phyloP scores from a whole-genome alignment of 2,329 filamentous ascomycete species.

The Paecilomyces sp. region DNA sequence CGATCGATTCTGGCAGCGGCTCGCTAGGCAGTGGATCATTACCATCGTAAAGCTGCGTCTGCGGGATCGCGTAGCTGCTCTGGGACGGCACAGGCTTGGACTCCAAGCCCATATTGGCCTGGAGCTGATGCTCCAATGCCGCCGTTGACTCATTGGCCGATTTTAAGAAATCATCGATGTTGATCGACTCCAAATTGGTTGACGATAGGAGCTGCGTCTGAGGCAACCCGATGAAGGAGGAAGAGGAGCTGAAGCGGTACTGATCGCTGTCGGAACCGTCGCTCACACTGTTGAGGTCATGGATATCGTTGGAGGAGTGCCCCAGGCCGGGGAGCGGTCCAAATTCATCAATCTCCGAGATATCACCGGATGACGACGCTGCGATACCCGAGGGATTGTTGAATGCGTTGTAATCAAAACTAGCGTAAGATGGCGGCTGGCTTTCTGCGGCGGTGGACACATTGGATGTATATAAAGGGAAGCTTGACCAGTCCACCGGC shows the following conservation, averaged over 20 bases:
- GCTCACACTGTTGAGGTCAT: constrained; percentile 34
- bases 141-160: constrained; percentile 33
- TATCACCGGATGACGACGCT: constrained; percentile 42
- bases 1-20: constrained; percentile 6
- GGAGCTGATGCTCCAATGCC: constrained; percentile 32
- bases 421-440: constrained; percentile 40
- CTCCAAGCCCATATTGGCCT: constrained; percentile 30
- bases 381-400: constrained; percentile 30
- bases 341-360: constrained; percentile 42
- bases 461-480: constrained; percentile 35
- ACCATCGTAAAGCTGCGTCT: constrained; percentile 11
- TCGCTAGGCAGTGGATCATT: constrained; percentile 11
- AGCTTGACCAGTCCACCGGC: constrained; percentile 42
- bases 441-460: constrained; percentile 32
- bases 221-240: constrained; percentile 35
- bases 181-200: constrained; percentile 33
- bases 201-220: constrained; percentile 35
- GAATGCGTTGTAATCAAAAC: constrained; percentile 37
- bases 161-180: constrained; percentile 39
- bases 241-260: constrained; percentile 35
- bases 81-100: constrained; percentile 22
- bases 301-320: constrained; percentile 21
- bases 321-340: constrained; percentile 24
- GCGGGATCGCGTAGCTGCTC: constrained; percentile 21
- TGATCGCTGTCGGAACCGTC: constrained; percentile 35